Conservation (phyloP, 306 rosid genomes). For the Prunus davidiana region DNA sequence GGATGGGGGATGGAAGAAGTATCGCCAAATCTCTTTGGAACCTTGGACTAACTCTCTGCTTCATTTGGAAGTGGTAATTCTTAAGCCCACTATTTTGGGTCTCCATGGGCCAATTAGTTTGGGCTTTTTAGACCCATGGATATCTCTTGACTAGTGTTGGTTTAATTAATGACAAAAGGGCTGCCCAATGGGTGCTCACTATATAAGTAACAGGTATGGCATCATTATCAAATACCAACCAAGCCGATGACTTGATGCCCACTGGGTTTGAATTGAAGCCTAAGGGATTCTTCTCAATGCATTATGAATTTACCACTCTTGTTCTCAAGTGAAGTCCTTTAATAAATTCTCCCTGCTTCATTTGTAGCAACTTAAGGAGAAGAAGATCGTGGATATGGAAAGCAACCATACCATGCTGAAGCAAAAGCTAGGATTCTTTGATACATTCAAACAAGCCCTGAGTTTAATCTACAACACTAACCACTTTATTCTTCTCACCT, state of each 20-base stretch:
- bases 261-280: not conserved
- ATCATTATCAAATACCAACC: slow-evolving; percentile 13
- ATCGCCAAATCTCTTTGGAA: no score
- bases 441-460: slow-evolving; percentile 34
- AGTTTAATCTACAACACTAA: slow-evolving; percentile 25
- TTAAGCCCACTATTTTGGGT: no score
- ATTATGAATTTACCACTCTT: not conserved
- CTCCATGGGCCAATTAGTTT: no score
- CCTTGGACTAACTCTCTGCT: no score
- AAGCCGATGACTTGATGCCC: not conserved
- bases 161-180: no score
- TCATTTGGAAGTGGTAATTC: no score
- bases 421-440: slow-evolving; percentile 30
- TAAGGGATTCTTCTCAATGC: not conserved
- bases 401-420: slow-evolving; percentile 28
- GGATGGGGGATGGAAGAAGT: no score
- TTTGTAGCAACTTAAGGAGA: not conserved
- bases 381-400: slow-evolving; percentile 19
- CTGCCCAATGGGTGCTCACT: not conserved
- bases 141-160: no score
- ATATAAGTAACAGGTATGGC: not conserved
- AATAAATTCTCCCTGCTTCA: not conserved
- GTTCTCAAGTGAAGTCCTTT: not conserved
- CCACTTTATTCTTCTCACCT: slow-evolving; percentile 39
- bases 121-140: no score